A percentile compares a stretch with the other conserved stretches of the same genome.
These are phyloP conservation scores for Cryphonectria japonica DNA, from an alignment of 2,329 filamentous ascomycete species.

Conservation along the genomic window DNA sequence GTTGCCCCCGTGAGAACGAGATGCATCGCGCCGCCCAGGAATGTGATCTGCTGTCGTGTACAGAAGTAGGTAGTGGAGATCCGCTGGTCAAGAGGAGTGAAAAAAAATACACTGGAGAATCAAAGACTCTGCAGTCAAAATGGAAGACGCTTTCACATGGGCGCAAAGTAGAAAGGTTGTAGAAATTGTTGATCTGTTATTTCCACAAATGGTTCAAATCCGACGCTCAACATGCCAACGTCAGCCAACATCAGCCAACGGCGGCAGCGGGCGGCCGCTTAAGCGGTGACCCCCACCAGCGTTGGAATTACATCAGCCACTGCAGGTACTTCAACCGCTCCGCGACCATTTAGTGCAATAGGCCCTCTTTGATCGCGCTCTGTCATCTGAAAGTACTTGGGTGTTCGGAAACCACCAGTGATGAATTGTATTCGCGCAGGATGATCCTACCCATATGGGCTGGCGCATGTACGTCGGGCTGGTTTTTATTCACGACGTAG, in stretches of 20 bases:
- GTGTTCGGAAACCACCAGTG: background rate
- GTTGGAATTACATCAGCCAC: background rate
- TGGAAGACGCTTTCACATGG: too few relatives aligned
- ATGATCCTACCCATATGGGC: too few relatives aligned
- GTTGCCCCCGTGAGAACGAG: conserved; percentile 72
- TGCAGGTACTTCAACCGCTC: background rate
- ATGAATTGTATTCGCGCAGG: background rate
- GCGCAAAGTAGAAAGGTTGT: too few relatives aligned
- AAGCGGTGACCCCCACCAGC: background rate
- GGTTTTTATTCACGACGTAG: too few relatives aligned
- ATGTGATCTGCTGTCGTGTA: background rate
- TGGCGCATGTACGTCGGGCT: too few relatives aligned
- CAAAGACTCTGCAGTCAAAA: too few relatives aligned
- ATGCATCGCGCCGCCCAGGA: conserved; percentile 51
- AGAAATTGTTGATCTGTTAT: too few relatives aligned
- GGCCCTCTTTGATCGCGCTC: background rate
- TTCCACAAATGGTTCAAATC: background rate
- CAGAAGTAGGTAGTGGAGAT: too few relatives aligned
- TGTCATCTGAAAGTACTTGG: background rate
- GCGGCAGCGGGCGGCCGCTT: conserved; percentile 6
- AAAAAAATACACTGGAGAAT: too few relatives aligned
- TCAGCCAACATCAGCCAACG: conserved; percentile 20
- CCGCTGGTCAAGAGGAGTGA: background rate
- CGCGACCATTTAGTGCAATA: background rate
- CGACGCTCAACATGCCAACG: background rate